Evolutionary conservation across 2,329 filamentous ascomycete genomes (phyloP), one percentile per base, ranked within the genome.

Genomic region (Colletotrichum godetiae): DNA sequence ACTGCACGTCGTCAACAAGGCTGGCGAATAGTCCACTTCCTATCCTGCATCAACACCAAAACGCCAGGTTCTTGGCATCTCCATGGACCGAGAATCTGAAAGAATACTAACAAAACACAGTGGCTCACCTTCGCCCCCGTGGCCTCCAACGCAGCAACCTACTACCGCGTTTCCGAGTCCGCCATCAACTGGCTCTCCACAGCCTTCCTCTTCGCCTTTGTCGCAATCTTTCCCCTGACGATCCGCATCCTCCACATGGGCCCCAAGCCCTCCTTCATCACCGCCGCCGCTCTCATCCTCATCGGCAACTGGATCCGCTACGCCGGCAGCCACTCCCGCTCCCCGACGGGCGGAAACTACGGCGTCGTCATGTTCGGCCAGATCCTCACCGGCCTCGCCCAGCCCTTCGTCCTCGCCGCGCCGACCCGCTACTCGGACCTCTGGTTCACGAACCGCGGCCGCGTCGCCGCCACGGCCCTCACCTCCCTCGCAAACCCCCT

Each of bases 91-190:
- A 49, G 42, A 35, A 35, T 35, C 33, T 11, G 33, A 35, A 35
- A 4, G 33, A 35, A 49, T n/a, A 49, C 42, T 49, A n/a, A 49
- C 19, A n/a, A 46, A 19, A 6, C 42, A 3, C 76, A 95, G 94
- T 98, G 96, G 96, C 90, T 98, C 77, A 97, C 95, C 7, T 98
- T 95, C 82, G 93, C 95, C 2, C 93, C 96, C 53, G 92, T 98
- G 37, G 94, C 94, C 1, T 89, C 89, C 42, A 90, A 92, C 27
- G 89, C 94, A 1, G 91, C 95, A 0, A 77, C 87, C 29, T 98
- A 95, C 85, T 98, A 97, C 80, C 77, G 85, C 64, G 94, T 95
- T 13, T 88, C 88, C 42, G 92, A 95, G 79, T 92, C 90, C 19
- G 89, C 90, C 37, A 93, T 98, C 84, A 98, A 98, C 84, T 98